Evolutionary conservation across 2,329 filamentous ascomycete species (phyloP), one percentile per base, ranked within the genome.

Genomic region (Aspergillus sclerotialis): DNA sequence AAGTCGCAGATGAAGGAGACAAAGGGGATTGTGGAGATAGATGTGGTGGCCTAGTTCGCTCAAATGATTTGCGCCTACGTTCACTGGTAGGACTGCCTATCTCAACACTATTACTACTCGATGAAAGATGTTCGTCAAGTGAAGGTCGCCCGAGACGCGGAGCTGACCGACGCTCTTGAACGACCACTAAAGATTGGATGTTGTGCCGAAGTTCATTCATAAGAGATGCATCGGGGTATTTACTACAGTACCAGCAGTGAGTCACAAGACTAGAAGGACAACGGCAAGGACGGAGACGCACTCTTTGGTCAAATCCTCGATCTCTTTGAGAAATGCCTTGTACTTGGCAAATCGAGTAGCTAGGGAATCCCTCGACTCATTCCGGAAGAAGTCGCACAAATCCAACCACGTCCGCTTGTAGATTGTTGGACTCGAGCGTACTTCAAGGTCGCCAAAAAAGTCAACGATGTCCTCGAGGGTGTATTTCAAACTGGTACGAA

Each of bases 401-500:
- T 70, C 63, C 24, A 64, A 53, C 75, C 75, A 80, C 17, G 70
- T 66, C 17, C 63, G 56, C 36, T 63, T 60, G 45, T 72, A 72
- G 18, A 61, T 50, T 26, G 61, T 55, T 28, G 48, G 50, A 47
- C 39, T 55, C 13, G 40, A 24, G 26, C 45, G 40, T 32, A 31
- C 53, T 47, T 56, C 65, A 50, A 65, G 43, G 19, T 54, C 50
- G 26, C 59, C 65, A 31, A 73, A 64, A 45, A 68, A 63, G 7
- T 60, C 55, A 37, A 67, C 60, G 23, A 75, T 61, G 45, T 72
- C 69, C 28, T 69, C 60, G 12, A 76, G 58, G 1, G 74, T 77
- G 44, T 65, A 64, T 15, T 62, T 55, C 30, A 77, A 53, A 44
- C 70, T 76, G 4, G 59, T 56, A 17, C 67, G 61, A 16, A 70